Base-by-base conservation (phyloP, 1,139 yeast species). In the Geotrichum candidum region DNA sequence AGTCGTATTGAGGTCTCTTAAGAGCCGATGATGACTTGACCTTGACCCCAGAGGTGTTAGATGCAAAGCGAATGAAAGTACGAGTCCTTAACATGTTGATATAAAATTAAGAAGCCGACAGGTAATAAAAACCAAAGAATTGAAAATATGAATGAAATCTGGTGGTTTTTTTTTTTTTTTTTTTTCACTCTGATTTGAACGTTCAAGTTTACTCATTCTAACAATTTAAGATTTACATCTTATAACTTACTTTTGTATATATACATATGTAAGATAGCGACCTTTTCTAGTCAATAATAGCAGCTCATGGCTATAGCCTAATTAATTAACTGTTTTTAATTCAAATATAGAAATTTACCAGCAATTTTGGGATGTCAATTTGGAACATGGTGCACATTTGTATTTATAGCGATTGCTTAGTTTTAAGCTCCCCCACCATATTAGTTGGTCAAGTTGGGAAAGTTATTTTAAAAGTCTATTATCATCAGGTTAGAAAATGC, bases 1-100 rank as follows among this genome's bases (percentile, higher is more conserved):
- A 73, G 67, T 86, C 85, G 65, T 79, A 78, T 25, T 76, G 77
- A 0, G 88, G 85, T 61, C 63, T 63, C 51, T 65, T 67, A 54
- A 71, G 58, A 15, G 69, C 62, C 7, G 66, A 63, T 10, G 63
- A 46, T 7, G 64, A 63, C 35, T 61, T 61, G 23, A 55, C 38
- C 56, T 62, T 62, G 7, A 60, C 64, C 10, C 56, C 60, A 22
- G 57, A n/a, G 2, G 22, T 46, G 23, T 50, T 55, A 3, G 61
- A 56, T 23, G 50, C 55, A 33, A 27, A 27, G 11, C 56, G 31
- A 27, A 52, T 13, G 31, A 55, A 45, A n/a, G 29, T 22, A 15
- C 58, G 51, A n/a, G 54, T 33, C 11, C 50, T 35, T 22, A 59
- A 13, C 56, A 59, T 59, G 11, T 50, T 11, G 31, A 22, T n/a